These are phyloP conservation scores for Alternaria arborescens DNA, from an alignment of 2,329 filamentous ascomycete genomes.

Conservation along the genomic window DNA sequence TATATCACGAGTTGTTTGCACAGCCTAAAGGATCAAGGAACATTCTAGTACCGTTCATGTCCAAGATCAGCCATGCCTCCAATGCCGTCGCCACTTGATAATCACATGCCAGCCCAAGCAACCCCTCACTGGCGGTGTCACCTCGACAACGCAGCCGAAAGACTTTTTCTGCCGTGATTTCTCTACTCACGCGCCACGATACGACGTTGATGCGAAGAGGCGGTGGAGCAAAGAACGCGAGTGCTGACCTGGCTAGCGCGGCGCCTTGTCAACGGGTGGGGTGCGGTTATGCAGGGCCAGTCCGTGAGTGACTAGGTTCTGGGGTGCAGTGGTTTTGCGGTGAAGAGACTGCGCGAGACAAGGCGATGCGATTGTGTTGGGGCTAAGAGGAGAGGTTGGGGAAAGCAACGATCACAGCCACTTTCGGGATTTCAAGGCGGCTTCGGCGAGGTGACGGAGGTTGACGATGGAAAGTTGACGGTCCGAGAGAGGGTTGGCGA, in stretches of 20 bases:
- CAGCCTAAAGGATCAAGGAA: not conserved
- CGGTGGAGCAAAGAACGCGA: constrained; percentile 11
- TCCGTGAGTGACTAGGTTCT: constrained; percentile 10
- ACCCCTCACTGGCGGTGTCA: constrained; percentile 10
- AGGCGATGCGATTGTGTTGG: not conserved
- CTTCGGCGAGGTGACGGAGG: not conserved
- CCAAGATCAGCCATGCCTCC: not conserved
- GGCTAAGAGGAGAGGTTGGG: not conserved
- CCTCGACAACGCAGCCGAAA: constrained; percentile 6
- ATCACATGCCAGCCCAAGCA: constrained; percentile 2
- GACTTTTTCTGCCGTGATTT: constrained; percentile 9
- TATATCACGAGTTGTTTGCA: not conserved
- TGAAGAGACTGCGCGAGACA: constrained; percentile 9
- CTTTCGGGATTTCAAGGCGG: not conserved
- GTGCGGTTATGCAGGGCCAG: constrained; percentile 16
- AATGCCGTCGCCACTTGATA: not conserved
- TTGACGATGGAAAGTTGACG: not conserved
- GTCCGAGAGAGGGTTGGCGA: constrained; percentile 10
- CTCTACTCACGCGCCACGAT: constrained; percentile 2
- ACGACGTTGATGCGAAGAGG: constrained; percentile 9
- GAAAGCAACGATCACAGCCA: constrained; percentile 3
- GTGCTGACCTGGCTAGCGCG: constrained; percentile 10
- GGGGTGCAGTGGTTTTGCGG: constrained; percentile 13
- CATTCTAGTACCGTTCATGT: not conserved
- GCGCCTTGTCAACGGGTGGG: constrained; percentile 12